Evolutionary conservation across 192 early-diverging fungal species (phyloP).

Genomic region (Coemansia sp.): DNA sequence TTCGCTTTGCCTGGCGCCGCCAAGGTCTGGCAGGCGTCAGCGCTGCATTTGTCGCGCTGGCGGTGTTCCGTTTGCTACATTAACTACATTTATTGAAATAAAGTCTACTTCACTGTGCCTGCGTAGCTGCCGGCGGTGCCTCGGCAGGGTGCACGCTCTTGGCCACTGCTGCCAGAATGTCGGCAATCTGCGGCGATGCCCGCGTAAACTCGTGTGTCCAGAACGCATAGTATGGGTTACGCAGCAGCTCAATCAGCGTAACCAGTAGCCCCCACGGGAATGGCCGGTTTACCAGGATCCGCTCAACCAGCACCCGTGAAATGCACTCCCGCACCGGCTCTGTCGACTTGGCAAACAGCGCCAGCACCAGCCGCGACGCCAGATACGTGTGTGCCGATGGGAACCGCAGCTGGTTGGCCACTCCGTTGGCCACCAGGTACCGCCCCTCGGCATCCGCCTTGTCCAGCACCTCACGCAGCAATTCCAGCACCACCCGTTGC

Average conservation of each 20-base stretch:
- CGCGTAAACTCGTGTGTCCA: slow-evolving; percentile 65
- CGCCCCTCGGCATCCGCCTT: slow-evolving; percentile 66
- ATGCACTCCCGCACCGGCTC: slow-evolving; percentile 93
- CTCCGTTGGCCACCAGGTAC: slow-evolving; percentile 85
- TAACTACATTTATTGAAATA: neutral
- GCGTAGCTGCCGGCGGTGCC: slow-evolving; percentile 4
- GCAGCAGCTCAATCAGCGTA: slow-evolving; percentile 96
- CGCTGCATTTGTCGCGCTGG: slow-evolving; percentile 15
- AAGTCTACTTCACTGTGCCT: neutral
- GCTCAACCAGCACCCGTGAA: slow-evolving; percentile 89
- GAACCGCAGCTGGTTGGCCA: slow-evolving; percentile 95
- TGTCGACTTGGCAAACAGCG: slow-evolving; percentile 67
- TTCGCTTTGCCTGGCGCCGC: slow-evolving; percentile 22
- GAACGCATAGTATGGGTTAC: slow-evolving; percentile 79
- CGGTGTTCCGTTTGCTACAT: slow-evolving; percentile 8
- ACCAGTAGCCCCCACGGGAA: slow-evolving; percentile 97
- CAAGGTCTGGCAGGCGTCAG: slow-evolving; percentile 38
- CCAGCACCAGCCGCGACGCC: slow-evolving; percentile 84
- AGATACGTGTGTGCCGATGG: slow-evolving; percentile 97
- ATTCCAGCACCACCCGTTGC: slow-evolving; percentile 68
- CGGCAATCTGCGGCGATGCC: slow-evolving; percentile 49
- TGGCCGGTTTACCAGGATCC: slow-evolving; percentile 92
- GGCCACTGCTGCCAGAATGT: slow-evolving; percentile 53
- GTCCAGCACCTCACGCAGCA: slow-evolving; percentile 75
- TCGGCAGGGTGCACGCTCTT: slow-evolving; percentile 47